Conservation (phyloP, 192 early-diverging fungal species). For the Entomortierella beljakovae region DNA sequence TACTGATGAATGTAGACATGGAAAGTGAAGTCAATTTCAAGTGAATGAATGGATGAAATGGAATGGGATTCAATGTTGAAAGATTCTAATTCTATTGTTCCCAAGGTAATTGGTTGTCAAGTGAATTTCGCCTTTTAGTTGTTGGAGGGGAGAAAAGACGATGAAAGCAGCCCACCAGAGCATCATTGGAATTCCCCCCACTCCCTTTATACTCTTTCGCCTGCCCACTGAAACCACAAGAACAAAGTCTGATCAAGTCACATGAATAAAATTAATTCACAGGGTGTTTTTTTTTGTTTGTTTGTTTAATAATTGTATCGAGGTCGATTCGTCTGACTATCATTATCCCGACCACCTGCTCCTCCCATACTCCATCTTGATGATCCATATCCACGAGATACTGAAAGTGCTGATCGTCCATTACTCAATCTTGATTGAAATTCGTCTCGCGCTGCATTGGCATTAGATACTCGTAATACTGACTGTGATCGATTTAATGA, state of each 20-base stretch:
- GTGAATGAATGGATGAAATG: not conserved
- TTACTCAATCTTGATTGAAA: constrained; percentile 24
- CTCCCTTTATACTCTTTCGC: not conserved
- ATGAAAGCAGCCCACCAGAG: constrained; percentile 54
- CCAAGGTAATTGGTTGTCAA: no score
- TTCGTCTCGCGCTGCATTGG: constrained; percentile 29
- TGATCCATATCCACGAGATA: constrained; percentile 17
- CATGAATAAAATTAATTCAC: not conserved
- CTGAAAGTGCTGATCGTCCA: constrained; percentile 12
- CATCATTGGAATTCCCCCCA: not conserved
- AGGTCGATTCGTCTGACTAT: constrained; percentile 27
- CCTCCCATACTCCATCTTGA: constrained; percentile 20
- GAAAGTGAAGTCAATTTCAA: not conserved
- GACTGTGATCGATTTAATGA: not conserved
- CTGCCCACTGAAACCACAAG: not conserved
- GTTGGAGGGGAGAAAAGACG: constrained; percentile 55
- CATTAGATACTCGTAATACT: constrained; percentile 10
- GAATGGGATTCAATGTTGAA: not conserved
- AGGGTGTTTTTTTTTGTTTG: not conserved
- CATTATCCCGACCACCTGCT: not conserved
- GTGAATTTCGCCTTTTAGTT: constrained; percentile 46
- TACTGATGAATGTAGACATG: not conserved
- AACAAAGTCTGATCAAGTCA: not conserved
- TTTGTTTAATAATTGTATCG: constrained; percentile 12
- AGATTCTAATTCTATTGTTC: no score